Percentiles rank a stretch among this genome's conserved stretches.
Conservation (phyloP, 139 green algal species). For the Eudorina sp. region DNA sequence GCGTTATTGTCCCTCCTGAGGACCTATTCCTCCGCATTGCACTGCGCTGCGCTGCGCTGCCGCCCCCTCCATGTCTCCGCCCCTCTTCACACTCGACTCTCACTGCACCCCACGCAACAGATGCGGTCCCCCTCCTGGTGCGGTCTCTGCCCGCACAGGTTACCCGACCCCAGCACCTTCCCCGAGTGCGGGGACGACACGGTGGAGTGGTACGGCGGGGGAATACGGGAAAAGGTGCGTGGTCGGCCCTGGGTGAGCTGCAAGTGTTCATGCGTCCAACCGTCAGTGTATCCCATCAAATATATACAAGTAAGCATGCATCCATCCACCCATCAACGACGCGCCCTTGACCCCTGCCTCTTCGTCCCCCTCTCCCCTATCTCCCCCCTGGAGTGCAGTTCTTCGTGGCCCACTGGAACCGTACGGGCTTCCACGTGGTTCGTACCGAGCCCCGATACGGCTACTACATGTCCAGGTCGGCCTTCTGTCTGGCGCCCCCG, state of each 20-base stretch:
- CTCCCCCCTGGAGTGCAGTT: constrained; percentile 37
- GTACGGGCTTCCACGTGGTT: constrained; percentile 33
- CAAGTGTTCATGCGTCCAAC: no score
- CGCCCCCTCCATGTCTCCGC: no score
- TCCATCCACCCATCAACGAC: background rate
- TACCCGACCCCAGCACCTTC: background rate
- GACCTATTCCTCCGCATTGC: no score
- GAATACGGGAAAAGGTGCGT: constrained; percentile 37
- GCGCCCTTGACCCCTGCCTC: background rate
- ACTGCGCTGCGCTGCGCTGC: no score
- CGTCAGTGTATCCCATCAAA: background rate
- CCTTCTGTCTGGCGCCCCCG: constrained; percentile 58
- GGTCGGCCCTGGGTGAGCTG: no score
- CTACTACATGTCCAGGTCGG: constrained; percentile 3
- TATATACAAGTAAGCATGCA: no score
- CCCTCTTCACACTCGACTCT: background rate
- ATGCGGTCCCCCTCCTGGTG: no score
- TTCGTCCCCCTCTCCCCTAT: background rate
- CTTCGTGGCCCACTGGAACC: constrained; percentile 54
- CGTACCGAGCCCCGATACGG: constrained; percentile 27
- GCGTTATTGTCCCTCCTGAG: no score
- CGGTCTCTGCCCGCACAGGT: no score
- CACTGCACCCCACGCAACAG: background rate
- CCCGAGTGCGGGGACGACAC: constrained; percentile 23
- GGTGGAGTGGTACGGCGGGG: constrained; percentile 26